Percentiles rank a stretch among this genome's conserved stretches.
Conservation (phyloP, 306 rosid species). For the Phaseolus lunatus region DNA sequence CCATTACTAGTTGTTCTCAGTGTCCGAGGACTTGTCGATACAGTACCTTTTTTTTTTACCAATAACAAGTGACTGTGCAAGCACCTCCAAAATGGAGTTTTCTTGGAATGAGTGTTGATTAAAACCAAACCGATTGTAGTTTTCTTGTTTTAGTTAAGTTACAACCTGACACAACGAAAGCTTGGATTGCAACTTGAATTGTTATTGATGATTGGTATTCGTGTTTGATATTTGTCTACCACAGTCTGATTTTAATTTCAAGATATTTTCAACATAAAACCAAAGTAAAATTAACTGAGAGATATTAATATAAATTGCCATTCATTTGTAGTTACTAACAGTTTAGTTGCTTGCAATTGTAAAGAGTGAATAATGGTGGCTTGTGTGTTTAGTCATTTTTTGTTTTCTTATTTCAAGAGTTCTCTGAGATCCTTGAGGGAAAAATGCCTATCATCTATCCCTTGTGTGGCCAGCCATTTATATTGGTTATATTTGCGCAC, state of each 20-base stretch:
- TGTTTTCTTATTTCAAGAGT: no score
- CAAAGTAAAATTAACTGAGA: background rate
- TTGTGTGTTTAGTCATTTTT: no score
- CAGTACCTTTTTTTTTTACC: background rate
- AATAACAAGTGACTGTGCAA: background rate
- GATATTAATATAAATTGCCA: no score
- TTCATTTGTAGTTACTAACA: no score
- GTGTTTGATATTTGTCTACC: background rate
- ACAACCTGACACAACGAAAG: background rate
- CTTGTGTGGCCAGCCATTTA: constrained; percentile 93
- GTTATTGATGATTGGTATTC: no score
- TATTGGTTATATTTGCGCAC: constrained; percentile 86
- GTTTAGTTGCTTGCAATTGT: no score
- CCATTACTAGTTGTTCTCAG: no score
- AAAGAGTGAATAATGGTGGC: no score
- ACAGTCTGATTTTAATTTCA: background rate
- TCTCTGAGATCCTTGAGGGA: no score
- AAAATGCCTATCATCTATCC: constrained; percentile 96
- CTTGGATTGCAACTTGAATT: background rate
- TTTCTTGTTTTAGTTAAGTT: background rate
- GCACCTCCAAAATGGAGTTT: background rate
- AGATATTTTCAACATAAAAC: background rate
- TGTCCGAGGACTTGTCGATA: no score
- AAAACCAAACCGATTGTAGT: background rate
- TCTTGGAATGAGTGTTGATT: constrained; percentile 10